A percentile compares a stretch with the other conserved stretches of the same genome.
These are phyloP conservation scores for Albifimbria verrucaria DNA, from an alignment of 2,329 filamentous ascomycete genomes.

Conservation along the genomic window DNA sequence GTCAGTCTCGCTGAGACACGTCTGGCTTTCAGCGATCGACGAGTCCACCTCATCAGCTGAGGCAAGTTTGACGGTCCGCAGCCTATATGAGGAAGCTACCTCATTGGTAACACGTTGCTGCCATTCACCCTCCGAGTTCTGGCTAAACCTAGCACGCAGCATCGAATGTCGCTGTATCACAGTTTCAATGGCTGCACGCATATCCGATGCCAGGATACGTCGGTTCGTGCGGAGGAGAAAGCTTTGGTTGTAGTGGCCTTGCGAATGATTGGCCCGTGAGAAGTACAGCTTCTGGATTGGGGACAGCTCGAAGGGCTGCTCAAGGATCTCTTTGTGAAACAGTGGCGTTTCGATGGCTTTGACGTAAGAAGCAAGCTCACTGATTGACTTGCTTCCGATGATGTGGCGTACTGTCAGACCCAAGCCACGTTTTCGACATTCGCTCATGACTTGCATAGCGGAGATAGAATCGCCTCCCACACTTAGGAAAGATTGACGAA, in stretches of 20 bases:
- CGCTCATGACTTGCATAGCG: slow-evolving; percentile 37
- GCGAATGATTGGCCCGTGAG: not conserved
- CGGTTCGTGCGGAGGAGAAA: slow-evolving; percentile 5
- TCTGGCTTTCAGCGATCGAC: slow-evolving; percentile 2
- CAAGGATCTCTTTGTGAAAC: slow-evolving; percentile 2
- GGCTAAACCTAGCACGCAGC: slow-evolving; percentile 12
- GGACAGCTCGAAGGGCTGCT: slow-evolving; percentile 9
- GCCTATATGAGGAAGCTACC: not conserved
- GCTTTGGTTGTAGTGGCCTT: slow-evolving; percentile 13
- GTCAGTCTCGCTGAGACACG: slow-evolving; percentile 3
- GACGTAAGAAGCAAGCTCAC: slow-evolving; percentile 3
- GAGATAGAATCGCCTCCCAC: slow-evolving; percentile 40
- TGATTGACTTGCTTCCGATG: slow-evolving; percentile 21
- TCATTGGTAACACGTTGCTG: slow-evolving; percentile 5
- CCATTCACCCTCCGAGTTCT: slow-evolving; percentile 2
- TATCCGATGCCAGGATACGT: not conserved
- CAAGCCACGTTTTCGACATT: slow-evolving; percentile 23
- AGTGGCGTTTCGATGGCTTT: slow-evolving; percentile 1
- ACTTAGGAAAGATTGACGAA: slow-evolving; percentile 28
- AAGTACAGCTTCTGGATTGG: slow-evolving; percentile 13
- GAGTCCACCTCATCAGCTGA: not conserved
- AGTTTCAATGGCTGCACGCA: slow-evolving; percentile 4
- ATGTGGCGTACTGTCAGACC: slow-evolving; percentile 23
- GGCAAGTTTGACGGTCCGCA: not conserved
- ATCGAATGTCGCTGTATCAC: slow-evolving; percentile 10